These are phyloP conservation scores for Spergularia azorica DNA, from an alignment of 179 eudicot genomes.

Conservation along the genomic window DNA sequence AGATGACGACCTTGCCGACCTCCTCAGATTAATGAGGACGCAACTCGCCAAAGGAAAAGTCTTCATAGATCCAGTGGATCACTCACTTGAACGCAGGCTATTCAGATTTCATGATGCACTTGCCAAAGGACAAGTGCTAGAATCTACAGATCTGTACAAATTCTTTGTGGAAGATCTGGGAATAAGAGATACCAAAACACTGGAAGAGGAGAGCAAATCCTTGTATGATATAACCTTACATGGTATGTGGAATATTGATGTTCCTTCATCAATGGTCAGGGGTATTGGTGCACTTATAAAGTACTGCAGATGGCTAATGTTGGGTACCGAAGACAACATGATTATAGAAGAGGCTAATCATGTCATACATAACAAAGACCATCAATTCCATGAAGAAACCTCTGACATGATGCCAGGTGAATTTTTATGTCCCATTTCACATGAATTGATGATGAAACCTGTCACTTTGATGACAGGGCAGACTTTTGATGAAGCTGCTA, in stretches of 20 bases:
- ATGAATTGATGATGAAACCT: conserved; percentile 21
- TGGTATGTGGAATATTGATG: neutral
- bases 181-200: conserved; percentile 1
- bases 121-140: conserved; percentile 6
- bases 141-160: neutral
- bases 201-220: conserved; percentile 4
- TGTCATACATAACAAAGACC: neutral
- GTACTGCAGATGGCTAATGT: conserved; percentile 5
- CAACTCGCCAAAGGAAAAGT: neutral
- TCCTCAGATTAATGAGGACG: neutral
- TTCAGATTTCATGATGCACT: neutral
- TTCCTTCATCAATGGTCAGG: neutral
- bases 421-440: conserved; percentile 24
- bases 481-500: conserved; percentile 18
- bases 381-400: conserved; percentile 3
- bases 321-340: neutral
- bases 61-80: conserved; percentile 7
- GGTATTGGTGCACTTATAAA: conserved; percentile 14
- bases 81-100: conserved; percentile 6
- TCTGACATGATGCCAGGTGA: conserved; percentile 1
- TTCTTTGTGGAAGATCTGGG: conserved; percentile 19
- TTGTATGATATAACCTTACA: conserved; percentile 4
- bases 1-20: conserved; percentile 9
- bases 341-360: neutral
- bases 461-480: conserved; percentile 21